Percentiles rank a stretch among this genome's conserved stretches.
Conservation (phyloP, 2,329 filamentous ascomycete species). For the Ascocoryne sarcoides region DNA sequence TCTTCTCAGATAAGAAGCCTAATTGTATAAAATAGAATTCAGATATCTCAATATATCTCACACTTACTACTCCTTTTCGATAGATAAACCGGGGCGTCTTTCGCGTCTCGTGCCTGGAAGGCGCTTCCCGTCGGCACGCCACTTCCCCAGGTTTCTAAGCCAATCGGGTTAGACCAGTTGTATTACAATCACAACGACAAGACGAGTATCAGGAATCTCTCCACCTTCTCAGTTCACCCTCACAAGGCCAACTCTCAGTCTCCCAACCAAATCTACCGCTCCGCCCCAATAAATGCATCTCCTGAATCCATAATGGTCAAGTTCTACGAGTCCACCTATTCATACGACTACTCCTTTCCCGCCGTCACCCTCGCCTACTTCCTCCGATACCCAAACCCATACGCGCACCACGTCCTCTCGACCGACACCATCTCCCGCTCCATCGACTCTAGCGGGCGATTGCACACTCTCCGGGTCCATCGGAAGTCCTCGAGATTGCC, state of each 20-base stretch:
- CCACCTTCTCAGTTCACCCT: constrained; percentile 4
- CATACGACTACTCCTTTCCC: constrained; percentile 73
- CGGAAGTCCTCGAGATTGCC: constrained; percentile 75
- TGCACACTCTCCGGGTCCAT: constrained; percentile 72
- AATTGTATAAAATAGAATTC: too few relatives aligned
- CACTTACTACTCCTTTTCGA: too few relatives aligned
- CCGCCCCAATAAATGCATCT: constrained; percentile 12
- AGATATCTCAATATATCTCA: too few relatives aligned
- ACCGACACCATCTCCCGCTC: constrained; percentile 72
- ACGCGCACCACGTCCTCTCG: constrained; percentile 72
- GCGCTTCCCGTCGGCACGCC: too few relatives aligned
- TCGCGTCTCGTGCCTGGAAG: too few relatives aligned
- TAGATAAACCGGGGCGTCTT: too few relatives aligned
- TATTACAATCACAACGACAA: too few relatives aligned
- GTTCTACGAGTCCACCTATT: constrained; percentile 48
- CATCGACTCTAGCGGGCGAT: constrained; percentile 66
- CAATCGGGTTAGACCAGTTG: too few relatives aligned
- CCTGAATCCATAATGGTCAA: constrained; percentile 26
- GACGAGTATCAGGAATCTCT: not conserved
- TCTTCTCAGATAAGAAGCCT: too few relatives aligned
- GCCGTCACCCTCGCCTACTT: constrained; percentile 85
- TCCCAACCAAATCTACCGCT: constrained; percentile 2
- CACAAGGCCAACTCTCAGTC: constrained; percentile 3
- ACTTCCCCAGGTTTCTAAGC: too few relatives aligned
- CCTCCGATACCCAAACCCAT: constrained; percentile 80